Evolutionary conservation across 2,329 filamentous ascomycete genomes (phyloP), one percentile per base, ranked within the genome.

Genomic region (Aureobasidium sp.): DNA sequence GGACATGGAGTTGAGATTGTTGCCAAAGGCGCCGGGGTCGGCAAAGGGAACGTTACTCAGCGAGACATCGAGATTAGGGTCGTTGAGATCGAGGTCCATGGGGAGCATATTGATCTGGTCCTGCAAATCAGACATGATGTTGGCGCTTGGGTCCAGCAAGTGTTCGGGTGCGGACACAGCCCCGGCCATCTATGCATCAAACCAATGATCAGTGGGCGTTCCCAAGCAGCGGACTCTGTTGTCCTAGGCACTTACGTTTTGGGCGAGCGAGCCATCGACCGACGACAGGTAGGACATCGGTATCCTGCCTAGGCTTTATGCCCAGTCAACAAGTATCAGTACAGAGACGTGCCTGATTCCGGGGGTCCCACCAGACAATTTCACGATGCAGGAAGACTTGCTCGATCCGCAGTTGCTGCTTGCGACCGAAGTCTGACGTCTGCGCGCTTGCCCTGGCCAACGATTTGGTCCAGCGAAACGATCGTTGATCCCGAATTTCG

Each of bases 71-170:
- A 79, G 70, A 64, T 79, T 60, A 10, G 44, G 46, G 46, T 60
- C 57, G 57, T 36, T 46, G 34, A 60, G 42, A 51, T 62, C 76
- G 64, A 82, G 71, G 67, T 78, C 78, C 74, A 79, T 76, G 62
- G 74, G 71, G 67, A 80, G 70, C 68, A 77, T 75, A 65, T 78
- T 75, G 63, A 79, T 72, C 55, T 58, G 55, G 23, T 58, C 55
- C 68, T 80, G 76, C 59, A 79, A 68, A 60, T 72, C 73, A 63
- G 73, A 73, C 69, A 77, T 71, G 63, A 78, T 67, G 64, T 70
- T 68, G 53, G 70, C 66, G 63, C 72, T 67, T 44, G 71, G 67
- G 51, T 75, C 70, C 62, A 70, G 66, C 57, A 68, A 51, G 36
- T 44, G 41, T 4, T 64, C 68, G 55, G 67, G 60, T 65, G 71